phyloP scores from a whole-genome alignment of 2,329 filamentous ascomycete genomes.

The Trichoderma asperellum region DNA sequence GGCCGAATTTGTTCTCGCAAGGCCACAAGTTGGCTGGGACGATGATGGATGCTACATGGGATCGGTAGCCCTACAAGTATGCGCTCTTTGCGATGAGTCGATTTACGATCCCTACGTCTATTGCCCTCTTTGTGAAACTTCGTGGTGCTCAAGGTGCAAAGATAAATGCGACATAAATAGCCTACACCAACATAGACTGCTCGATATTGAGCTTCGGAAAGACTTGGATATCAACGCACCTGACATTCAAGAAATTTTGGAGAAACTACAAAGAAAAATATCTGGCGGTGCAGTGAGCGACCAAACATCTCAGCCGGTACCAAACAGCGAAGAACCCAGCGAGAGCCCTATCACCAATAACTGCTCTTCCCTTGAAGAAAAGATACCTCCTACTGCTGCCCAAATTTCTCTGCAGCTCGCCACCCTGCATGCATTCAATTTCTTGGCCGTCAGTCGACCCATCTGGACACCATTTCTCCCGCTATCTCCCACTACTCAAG shows the following conservation, averaged over 20 bases:
- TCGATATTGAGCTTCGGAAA: not conserved
- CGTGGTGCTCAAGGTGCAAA: constrained; percentile 14
- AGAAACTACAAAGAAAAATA: constrained; percentile 11
- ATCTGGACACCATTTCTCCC: constrained; percentile 34
- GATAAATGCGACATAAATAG: not conserved
- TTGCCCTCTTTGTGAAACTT: constrained; percentile 22
- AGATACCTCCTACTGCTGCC: not conserved
- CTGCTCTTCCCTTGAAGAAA: not conserved
- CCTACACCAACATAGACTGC: constrained; percentile 20
- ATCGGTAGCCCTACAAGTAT: not conserved
- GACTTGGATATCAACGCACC: constrained; percentile 25
- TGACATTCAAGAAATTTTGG: constrained; percentile 22
- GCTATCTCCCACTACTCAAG: constrained; percentile 26
- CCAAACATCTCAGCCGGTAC: not conserved
- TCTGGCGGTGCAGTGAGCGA: not conserved
- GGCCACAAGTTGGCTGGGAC: constrained; percentile 19
- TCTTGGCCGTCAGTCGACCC: constrained; percentile 33
- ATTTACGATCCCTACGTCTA: constrained; percentile 22
- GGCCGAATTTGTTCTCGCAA: constrained; percentile 13
- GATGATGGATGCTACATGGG: constrained; percentile 15
- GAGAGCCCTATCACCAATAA: not conserved
- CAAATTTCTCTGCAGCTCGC: constrained; percentile 34
- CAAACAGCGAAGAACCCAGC: not conserved
- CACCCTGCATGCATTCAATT: constrained; percentile 36
- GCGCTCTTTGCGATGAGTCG: not conserved